Base-by-base conservation (phyloP, 2,329 filamentous ascomycete genomes). In the Botryotinia calthae region DNA sequence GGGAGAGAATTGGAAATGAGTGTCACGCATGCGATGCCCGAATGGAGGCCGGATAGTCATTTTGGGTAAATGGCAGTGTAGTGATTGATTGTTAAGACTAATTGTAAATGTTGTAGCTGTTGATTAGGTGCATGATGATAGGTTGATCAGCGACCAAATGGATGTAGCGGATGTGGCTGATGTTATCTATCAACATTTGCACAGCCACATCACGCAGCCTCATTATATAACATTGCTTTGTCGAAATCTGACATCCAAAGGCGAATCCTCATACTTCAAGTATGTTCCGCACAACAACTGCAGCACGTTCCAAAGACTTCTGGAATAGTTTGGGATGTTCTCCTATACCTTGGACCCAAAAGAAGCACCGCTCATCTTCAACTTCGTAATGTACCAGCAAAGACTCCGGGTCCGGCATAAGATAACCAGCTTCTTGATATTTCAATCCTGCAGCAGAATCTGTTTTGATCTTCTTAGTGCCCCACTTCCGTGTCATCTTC, bases 1-100 rank as follows among this genome's bases (percentile, higher is more conserved):
- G 7, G 75, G 73, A 12, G 76, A 63, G 74, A 79, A 79, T 25
- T 72, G 64, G 58, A 79, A 79, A 65, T 79, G 74, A 4, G 68
- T 59, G 4, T 75, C 65, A 40, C 76, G 75, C 76, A 79, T 77
- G 59, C 51, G 62, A 56, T 71, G 71, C 48, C 78, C 78, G 58
- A 79, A 79, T 44, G 76, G 77, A 14, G n/a, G 65, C 65, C 65
- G 65, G 18, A 67, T 56, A 5, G 65, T 67, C 65, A 67, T 56
- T 42, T 16, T 67, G 34, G 18, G 31, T 22, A 18, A 28, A 31
- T 22, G 25, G 34, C 18, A 56, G 9, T 12, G 16, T 31, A 12
- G 10, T 22, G 16, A 28, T 56, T 34, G 34, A 40, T 34, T 34
- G 34, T 34, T 34, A 34, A 34, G 34, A 34, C 34, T 34, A 34